Conservation (phyloP, 768 basidiomycete species). For the Podaxis sp. region DNA sequence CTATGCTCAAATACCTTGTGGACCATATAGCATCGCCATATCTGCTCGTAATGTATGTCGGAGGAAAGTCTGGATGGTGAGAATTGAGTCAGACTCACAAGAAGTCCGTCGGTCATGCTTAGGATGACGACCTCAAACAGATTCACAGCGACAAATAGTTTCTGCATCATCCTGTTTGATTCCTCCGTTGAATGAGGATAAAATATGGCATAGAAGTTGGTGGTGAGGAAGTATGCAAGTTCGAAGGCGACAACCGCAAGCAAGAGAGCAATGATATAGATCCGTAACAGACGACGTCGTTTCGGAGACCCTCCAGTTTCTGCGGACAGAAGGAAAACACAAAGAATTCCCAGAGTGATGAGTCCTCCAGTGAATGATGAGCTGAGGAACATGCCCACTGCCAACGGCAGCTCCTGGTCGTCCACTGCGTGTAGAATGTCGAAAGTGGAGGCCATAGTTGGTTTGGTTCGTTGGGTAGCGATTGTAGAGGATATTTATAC, state of each 20-base stretch:
- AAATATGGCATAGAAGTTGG: background rate
- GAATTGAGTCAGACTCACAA: background rate
- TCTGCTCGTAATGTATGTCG: background rate
- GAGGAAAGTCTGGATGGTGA: background rate
- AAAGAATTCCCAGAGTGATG: background rate
- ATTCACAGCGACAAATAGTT: background rate
- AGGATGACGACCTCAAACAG: background rate
- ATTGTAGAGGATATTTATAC: too few relatives aligned
- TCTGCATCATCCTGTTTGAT: background rate
- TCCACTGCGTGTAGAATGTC: too few relatives aligned
- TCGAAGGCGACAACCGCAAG: background rate
- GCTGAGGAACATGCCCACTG: background rate
- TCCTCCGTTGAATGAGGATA: background rate
- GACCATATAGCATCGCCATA: conserved; percentile 9
- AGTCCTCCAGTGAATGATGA: background rate
- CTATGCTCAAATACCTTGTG: background rate
- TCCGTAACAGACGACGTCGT: background rate
- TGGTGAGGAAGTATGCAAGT: background rate
- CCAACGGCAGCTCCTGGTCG: too few relatives aligned
- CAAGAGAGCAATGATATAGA: background rate
- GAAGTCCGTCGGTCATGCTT: background rate
- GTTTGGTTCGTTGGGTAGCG: too few relatives aligned
- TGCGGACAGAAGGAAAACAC: background rate
- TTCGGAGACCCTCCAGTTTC: background rate
- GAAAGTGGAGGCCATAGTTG: too few relatives aligned